Evolutionary conservation across 805 yeast genomes (phyloP).

Genomic region (Candida peoriensis): DNA sequence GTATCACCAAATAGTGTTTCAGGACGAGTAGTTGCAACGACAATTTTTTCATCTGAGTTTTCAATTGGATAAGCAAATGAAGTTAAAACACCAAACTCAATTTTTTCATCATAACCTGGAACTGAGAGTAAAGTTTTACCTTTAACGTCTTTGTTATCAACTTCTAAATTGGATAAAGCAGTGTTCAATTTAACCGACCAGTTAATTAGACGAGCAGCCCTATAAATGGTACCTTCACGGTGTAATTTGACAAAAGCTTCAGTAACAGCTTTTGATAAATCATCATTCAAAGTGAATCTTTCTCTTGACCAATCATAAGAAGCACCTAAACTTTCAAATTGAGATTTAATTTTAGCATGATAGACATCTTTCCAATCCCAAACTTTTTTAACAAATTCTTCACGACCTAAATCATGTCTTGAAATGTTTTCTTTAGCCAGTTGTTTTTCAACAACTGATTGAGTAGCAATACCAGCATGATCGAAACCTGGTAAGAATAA

Average conservation of each 20-base stretch:
- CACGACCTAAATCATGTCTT: conserved; percentile 94
- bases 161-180: conserved; percentile 93
- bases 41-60: conserved; percentile 74
- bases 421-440: conserved; percentile 78
- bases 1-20: conserved; percentile 98
- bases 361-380: conserved; percentile 99
- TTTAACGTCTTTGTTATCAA: conserved; percentile 82
- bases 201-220: conserved; percentile 89
- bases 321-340: conserved; percentile 85
- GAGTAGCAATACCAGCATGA: conserved; percentile 99
- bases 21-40: conserved; percentile 98
- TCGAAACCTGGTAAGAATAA: conserved; percentile 94
- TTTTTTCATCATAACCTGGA: conserved; percentile 85
- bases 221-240: conserved; percentile 92
- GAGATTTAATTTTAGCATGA: conserved; percentile 78
- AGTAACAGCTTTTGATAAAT: conserved; percentile 69
- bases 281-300: conserved; percentile 86
- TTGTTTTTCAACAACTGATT: conserved; percentile 95
- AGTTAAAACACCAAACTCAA: conserved; percentile 97
- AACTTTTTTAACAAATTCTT: conserved; percentile 76
- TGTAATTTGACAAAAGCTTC: conserved; percentile 90
- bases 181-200: conserved; percentile 96
- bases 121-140: conserved; percentile 78
- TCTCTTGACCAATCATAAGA: conserved; percentile 96
- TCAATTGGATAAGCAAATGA: conserved; percentile 89